Base-by-base conservation (phyloP, 176 grass and related monocot species). In the Aegilops umbellulata region DNA sequence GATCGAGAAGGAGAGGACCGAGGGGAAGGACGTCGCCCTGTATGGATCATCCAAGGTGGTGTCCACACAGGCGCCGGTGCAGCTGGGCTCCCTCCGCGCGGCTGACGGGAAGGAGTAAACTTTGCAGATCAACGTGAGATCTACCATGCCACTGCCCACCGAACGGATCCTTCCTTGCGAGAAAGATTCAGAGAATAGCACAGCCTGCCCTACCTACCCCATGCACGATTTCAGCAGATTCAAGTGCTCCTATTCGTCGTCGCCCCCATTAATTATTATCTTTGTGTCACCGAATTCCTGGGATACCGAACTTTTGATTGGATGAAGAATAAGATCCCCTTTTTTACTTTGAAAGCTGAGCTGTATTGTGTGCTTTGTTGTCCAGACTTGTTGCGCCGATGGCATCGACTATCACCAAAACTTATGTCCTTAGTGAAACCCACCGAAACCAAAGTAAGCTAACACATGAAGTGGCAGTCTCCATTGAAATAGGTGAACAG, bases 81-180 rank as follows among this genome's bases (percentile, higher is more conserved):
- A 97, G 77, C 82, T 95, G 1, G 95, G 95, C 65, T 97, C 95
- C 9, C 95, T 97, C 76, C 91, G 95, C 6, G 95, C 95, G 8
- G 95, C 91, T 0, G 95, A 97, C 42, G 95, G 93, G 15, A 97
- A 95, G 55, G 95, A 97, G 85, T 97, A 72, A 92, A 83, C 19
- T 22, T 3, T 49, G 69, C 62, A 27, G 26, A 81, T 25, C 26
- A 75, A 49, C 49, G 16, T 16, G 2, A 19, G 49, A 35, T 46
- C 47, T 80, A 15, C 36, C n/a, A 69, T 15, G 30, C 84, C 55
- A 58, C 19, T 58, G 55, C 20, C 19, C 55, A 22, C 9, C 19
- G 55, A 58, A 1, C 55, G 55, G 55, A 58, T 3, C 55, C 55
- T 57, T 57, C 53, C 19, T 22, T 22, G 55, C 55, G 6, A 53